These are phyloP conservation scores for Solanum phureja DNA, from an alignment of 257 asterid genomes.

Conservation along the genomic window DNA sequence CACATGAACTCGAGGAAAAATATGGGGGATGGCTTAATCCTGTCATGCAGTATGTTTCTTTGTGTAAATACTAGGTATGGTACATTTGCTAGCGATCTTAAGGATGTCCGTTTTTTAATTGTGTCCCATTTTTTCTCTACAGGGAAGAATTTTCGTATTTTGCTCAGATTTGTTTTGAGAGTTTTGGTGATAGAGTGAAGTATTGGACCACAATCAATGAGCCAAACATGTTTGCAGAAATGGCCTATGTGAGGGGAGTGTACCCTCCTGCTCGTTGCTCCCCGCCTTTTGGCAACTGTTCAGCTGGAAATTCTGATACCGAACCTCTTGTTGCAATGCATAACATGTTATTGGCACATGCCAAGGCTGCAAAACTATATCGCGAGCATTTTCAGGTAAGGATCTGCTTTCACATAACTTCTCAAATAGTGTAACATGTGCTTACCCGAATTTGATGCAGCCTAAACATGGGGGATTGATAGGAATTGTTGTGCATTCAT, in stretches of 20 bases:
- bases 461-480: conserved; percentile 37
- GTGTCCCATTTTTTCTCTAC: neutral
- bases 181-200: conserved; percentile 57
- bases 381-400: conserved; percentile 52
- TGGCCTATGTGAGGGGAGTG: conserved; percentile 28
- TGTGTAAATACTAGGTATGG: neutral
- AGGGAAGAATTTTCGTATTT: conserved; percentile 60
- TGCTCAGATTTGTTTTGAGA: conserved; percentile 47
- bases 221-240: conserved; percentile 37
- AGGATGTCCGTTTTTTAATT: neutral
- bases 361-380: conserved; percentile 55
- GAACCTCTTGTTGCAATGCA: conserved; percentile 61
- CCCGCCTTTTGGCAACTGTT: conserved; percentile 60
- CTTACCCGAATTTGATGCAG: conserved; percentile 7
- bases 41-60: too few species aligned
- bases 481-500: conserved; percentile 31
- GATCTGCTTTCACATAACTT: neutral
- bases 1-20: conserved; percentile 15
- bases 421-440: neutral
- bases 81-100: neutral
- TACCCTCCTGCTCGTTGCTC: conserved; percentile 71
- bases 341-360: conserved; percentile 67
- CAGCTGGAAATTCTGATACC: conserved; percentile 55
- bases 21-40: too few species aligned
- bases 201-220: conserved; percentile 65